Base-by-base conservation (phyloP, 2,329 filamentous ascomycete genomes). In the Alternaria gansuensis region DNA sequence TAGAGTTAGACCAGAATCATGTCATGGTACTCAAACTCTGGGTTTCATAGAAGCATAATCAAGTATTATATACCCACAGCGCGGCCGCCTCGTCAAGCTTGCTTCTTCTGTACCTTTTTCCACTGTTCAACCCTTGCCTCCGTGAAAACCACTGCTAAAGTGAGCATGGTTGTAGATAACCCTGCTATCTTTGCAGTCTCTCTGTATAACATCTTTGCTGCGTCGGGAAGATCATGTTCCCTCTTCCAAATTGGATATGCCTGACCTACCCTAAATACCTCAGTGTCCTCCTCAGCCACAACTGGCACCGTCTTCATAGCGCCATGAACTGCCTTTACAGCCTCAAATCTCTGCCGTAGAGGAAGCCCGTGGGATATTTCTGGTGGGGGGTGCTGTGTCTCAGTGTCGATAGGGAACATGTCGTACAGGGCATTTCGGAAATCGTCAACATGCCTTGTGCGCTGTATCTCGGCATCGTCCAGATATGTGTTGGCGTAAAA, bases 401-500 rank as follows among this genome's bases (percentile, higher is more conserved):
- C 33, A 10, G 54, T 53, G 6, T 69, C 63, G 23, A 73, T 67
- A 0, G 81, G 80, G 57, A 83, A 83, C 70, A 81, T 73, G 4
- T 72, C 63, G 60, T 79, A 80, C 31, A 83, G 62, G 6, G 74
- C 72, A 43, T 71, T 71, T 33, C 75, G 70, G 60, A 81, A 81
- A 28, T 81, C 78, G 33, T 75, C 75, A 24, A 77, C 74, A 23
- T 70, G 67, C 13, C 71, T 73, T 10, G 72, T 67, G 23, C 68
- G 68, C 31, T 77, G 73, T 11, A 75, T 67, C 14, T 76, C 67
- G 51, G 77, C 75, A 55, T 84, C 80, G 61, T 82, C 80, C 44
- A 86, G 76, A 81, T 87, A 91, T 43, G 83, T 89, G 57, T 83
- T 82, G 71, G 66, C 87, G 72, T 90, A 93, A 88, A 90, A 95